These are phyloP conservation scores for Fusarium drepaniforme DNA, from an alignment of 2,329 filamentous ascomycete species.

Conservation along the genomic window DNA sequence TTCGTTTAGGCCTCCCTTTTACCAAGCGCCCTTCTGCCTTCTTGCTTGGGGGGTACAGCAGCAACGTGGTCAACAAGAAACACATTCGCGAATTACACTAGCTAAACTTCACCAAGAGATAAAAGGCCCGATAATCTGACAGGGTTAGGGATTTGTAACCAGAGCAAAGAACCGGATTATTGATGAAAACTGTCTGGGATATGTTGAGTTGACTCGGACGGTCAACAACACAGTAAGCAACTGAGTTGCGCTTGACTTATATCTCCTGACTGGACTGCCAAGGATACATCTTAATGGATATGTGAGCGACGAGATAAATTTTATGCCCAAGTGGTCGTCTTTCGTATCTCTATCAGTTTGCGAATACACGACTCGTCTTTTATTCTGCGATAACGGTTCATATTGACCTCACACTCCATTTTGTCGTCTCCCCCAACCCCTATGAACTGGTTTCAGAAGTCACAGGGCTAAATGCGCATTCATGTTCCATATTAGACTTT, in stretches of 20 bases:
- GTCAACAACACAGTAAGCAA: neutral
- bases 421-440: neutral
- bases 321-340: too few species aligned
- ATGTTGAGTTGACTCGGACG: neutral
- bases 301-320: fast-evolving
- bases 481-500: neutral
- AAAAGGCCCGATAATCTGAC: neutral
- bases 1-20: neutral
- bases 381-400: neutral
- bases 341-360: neutral
- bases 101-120: neutral
- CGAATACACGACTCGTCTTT: too few species aligned
- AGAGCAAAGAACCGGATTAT: too few species aligned
- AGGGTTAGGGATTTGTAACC: neutral
- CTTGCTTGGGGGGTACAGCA: neutral
- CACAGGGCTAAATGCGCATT: neutral
- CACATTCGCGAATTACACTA: neutral
- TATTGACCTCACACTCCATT: too few species aligned
- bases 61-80: neutral
- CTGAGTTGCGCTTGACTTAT: too few species aligned
- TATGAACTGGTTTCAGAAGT: fast-evolving
- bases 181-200: too few species aligned
- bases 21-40: neutral
- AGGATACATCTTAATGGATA: too few species aligned
- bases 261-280: too few species aligned